Conservation (phyloP, 768 basidiomycete genomes). For the Calvatia gigantea region DNA sequence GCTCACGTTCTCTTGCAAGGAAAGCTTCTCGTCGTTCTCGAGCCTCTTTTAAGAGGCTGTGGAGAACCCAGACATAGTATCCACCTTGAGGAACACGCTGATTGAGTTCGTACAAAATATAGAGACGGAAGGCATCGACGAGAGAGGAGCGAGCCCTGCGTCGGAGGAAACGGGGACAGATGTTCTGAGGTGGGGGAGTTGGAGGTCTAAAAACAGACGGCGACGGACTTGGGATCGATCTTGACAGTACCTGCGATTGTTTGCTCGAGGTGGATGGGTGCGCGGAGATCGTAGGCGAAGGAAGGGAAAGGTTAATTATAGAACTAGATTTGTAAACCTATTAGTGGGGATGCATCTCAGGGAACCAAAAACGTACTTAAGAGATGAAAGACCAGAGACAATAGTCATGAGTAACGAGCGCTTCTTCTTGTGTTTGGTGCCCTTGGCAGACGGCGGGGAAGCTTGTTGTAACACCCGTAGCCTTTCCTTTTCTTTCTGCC, state of each 20-base stretch:
- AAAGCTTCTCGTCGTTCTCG: constrained; percentile 33
- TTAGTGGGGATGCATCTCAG: neutral
- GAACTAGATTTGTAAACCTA: constrained; percentile 19
- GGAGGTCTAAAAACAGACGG: constrained; percentile 20
- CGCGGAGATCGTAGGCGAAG: constrained; percentile 25
- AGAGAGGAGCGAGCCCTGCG: constrained; percentile 63
- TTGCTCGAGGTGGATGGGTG: constrained; percentile 20
- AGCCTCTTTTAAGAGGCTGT: constrained; percentile 29
- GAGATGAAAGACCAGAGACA: constrained; percentile 23
- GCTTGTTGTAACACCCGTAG: constrained; percentile 17
- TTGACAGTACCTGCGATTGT: constrained; percentile 22
- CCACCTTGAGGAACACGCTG: constrained; percentile 34
- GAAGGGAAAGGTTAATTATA: constrained; percentile 24
- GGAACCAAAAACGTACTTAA: constrained; percentile 41
- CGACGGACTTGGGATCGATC: neutral
- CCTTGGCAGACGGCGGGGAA: constrained; percentile 28
- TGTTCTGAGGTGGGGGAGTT: constrained; percentile 22
- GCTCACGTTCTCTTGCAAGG: constrained; percentile 27
- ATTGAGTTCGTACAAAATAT: constrained; percentile 52
- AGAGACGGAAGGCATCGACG: constrained; percentile 62
- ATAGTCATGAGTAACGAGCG: constrained; percentile 69
- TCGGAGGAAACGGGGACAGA: constrained; percentile 36
- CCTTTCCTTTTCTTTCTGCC: constrained; percentile 27
- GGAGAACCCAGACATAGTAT: constrained; percentile 53
- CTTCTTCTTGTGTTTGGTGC: constrained; percentile 61